phyloP scores from a whole-genome alignment of 345 rosid genomes.

The Gynandropsis gynandra region DNA sequence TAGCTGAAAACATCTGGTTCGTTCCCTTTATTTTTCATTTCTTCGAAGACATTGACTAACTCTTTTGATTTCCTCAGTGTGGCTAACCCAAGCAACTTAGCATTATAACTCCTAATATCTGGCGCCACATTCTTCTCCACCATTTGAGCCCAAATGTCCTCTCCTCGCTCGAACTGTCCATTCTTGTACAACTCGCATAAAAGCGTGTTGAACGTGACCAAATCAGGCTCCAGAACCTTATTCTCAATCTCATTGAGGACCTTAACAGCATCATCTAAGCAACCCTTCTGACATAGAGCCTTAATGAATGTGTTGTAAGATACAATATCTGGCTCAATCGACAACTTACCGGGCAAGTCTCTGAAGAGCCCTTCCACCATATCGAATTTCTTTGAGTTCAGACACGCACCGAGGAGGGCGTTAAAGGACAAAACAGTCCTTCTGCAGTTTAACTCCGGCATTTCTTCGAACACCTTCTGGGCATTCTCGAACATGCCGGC shows the following conservation, averaged over 20 bases:
- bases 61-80: constrained; percentile 32
- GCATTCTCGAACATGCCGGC: constrained; percentile 62
- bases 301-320: constrained; percentile 52
- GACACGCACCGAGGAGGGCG: constrained; percentile 48
- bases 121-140: constrained; percentile 34
- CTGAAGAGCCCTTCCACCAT: constrained; percentile 32
- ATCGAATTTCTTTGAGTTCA: constrained; percentile 45
- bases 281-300: constrained; percentile 48
- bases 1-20: constrained; percentile 39
- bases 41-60: constrained; percentile 34
- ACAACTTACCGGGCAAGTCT: constrained; percentile 41
- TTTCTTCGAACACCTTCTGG: constrained; percentile 69
- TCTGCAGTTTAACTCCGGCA: constrained; percentile 42
- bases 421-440: constrained; percentile 58
- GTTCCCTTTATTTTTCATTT: constrained; percentile 36
- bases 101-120: constrained; percentile 50
- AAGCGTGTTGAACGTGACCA: constrained; percentile 52
- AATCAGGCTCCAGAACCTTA: constrained; percentile 41
- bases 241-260: constrained; percentile 53
- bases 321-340: constrained; percentile 40
- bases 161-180: constrained; percentile 45
- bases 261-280: constrained; percentile 33
- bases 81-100: constrained; percentile 46
- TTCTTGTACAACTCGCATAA: constrained; percentile 37
- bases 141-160: constrained; percentile 52